phyloP scores from a whole-genome alignment of 768 basidiomycete genomes.

The Pleurotus salmoneostramineus region DNA sequence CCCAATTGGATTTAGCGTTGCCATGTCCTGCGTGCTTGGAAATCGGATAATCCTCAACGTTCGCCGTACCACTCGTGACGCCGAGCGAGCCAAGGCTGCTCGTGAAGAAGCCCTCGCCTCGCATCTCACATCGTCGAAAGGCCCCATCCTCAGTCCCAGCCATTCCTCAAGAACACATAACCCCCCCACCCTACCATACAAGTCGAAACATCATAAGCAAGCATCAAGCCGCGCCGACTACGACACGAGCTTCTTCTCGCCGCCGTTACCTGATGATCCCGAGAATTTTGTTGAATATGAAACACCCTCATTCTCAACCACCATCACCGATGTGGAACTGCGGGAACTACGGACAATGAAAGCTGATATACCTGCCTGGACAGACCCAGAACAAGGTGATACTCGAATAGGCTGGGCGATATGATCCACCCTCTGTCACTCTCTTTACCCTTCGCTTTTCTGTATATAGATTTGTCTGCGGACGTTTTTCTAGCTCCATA shows the following conservation, averaged over 20 bases:
- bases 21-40: conserved; percentile 55
- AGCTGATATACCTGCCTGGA: conserved; percentile 12
- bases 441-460: too few relatives aligned
- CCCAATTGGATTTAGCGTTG: conserved; percentile 54
- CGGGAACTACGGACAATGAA: conserved; percentile 27
- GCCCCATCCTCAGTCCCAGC: background rate
- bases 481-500: too few relatives aligned
- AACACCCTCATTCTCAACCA: background rate
- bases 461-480: too few relatives aligned
- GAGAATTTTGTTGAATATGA: background rate
- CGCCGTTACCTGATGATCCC: conserved; percentile 6
- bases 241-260: conserved; percentile 6
- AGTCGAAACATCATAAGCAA: conserved; percentile 3
- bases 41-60: conserved; percentile 56
- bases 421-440: background rate
- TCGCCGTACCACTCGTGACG: conserved; percentile 32
- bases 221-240: background rate
- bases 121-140: conserved; percentile 1
- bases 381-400: background rate
- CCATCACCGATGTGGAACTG: conserved; percentile 28
- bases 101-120: background rate
- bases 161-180: background rate
- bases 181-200: background rate
- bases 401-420: conserved; percentile 7
- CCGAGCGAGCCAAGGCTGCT: conserved; percentile 10